A percentile compares a stretch with the other conserved stretches of the same genome.
Conservation (phyloP, 2,329 filamentous ascomycete species). For the Ophiostoma triangulosporum region DNA sequence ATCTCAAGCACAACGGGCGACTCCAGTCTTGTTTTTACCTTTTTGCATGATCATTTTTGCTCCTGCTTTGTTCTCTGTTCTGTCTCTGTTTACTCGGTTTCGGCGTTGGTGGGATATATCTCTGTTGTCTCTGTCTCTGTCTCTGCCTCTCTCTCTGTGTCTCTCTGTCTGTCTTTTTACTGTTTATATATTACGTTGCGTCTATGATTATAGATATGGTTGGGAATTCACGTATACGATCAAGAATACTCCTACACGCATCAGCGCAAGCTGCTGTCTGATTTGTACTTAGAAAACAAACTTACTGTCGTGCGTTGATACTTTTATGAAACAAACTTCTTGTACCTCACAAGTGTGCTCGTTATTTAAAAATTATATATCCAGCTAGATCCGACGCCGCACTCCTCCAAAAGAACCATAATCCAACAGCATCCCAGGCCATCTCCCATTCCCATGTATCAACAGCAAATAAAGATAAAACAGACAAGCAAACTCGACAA, state of each 20-base stretch:
- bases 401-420: neutral
- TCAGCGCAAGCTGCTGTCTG: neutral
- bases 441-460: neutral
- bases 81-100: neutral
- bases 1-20: neutral
- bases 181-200: neutral
- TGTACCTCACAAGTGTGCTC: too few relatives aligned
- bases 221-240: slow-evolving; percentile 6
- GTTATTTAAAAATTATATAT: too few relatives aligned
- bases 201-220: neutral
- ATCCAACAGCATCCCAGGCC: neutral
- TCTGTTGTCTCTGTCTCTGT: neutral
- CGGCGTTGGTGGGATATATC: neutral
- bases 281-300: too few relatives aligned
- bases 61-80: neutral
- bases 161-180: neutral
- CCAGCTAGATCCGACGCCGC: neutral
- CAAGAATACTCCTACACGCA: slow-evolving; percentile 6
- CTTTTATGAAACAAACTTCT: too few relatives aligned
- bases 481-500: neutral
- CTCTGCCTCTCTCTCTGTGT: neutral
- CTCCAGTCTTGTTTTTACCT: neutral
- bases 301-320: neutral
- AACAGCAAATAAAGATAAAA: neutral
- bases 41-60: neutral